Evolutionary conservation across 768 basidiomycete species (phyloP).

Genomic region (Exsudoporus frostii): DNA sequence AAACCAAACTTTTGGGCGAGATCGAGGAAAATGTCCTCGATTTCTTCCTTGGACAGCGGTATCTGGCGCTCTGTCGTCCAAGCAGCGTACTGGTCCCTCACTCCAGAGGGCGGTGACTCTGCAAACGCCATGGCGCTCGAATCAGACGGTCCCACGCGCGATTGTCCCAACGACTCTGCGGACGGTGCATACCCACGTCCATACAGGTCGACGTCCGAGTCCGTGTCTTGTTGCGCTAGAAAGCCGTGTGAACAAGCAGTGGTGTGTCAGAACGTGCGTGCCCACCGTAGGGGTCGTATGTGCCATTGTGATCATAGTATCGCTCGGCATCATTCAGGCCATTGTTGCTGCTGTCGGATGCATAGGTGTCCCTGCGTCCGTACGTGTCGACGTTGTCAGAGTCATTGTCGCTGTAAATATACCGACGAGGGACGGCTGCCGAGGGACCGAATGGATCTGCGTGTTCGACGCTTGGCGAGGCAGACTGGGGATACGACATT

Average conservation of each 20-base stretch:
- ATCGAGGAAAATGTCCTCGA: conserved; percentile 97
- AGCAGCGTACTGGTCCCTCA: conserved; percentile 86
- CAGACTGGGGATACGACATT: conserved; percentile 53
- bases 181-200: conserved; percentile 67
- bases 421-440: conserved; percentile 37
- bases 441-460: conserved; percentile 61
- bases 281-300: conserved; percentile 65
- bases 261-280: not conserved
- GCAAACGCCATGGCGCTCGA: conserved; percentile 68
- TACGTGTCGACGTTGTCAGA: conserved; percentile 65
- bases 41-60: conserved; percentile 98
- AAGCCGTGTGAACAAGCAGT: conserved; percentile 3
- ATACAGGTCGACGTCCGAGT: conserved; percentile 78
- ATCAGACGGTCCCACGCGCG: conserved; percentile 60
- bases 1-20: conserved; percentile 99
- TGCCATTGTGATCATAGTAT: conserved; percentile 63
- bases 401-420: conserved; percentile 71
- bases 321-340: conserved; percentile 41
- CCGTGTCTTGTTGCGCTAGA: conserved; percentile 75
- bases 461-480: conserved; percentile 59
- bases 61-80: conserved; percentile 92
- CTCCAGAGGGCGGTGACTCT: conserved; percentile 55
- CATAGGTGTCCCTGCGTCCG: conserved; percentile 62
- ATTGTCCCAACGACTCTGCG: conserved; percentile 68
- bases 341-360: conserved; percentile 67